Base-by-base conservation (phyloP, 805 yeast species). In the Cyberlindnera lachancei region DNA sequence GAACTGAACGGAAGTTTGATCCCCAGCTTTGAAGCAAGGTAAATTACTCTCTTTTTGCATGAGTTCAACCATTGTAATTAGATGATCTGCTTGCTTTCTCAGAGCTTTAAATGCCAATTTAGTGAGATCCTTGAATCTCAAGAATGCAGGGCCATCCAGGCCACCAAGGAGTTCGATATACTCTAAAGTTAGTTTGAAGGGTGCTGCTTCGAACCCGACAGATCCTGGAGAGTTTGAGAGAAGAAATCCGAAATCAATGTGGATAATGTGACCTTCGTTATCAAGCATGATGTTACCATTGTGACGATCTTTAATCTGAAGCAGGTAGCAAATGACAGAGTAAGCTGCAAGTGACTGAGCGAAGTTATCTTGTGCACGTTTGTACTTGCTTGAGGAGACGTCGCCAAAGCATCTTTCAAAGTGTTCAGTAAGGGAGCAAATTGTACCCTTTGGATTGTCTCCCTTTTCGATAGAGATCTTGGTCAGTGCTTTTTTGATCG, bases 271-370 rank as follows among this genome's bases (percentile, higher is more conserved):
- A 1, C 98, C 98, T 38, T 90, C 95, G 37, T 80, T 77, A 52
- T 92, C 98, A 24, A 90, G 64, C 98, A 92, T 90, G 37, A 92
- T 88, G 55, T 92, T 92, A 50, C 98, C 98, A 53, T 90, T 90
- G 53, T 90, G 98, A 45, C 98, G 73, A 57, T 92, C 98, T 55
- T 92, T 92, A 38, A 92, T 84, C 59, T 90, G 97, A 30, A 92
- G 63, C 25, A 90, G 62, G 45, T 87, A 92, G 39, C 96, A 86
- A 21, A 92, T 79, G 13, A 92, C 76, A 0, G 96, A 87, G 57
- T 90, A 92, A 0, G 94, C 81, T 0, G 98, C 97, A 43, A 92
- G 64, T 14, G 96, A 85, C 30, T 69, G 67, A 3, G 94, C 83
- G 58, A 92, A 92, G 44, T 81, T 82, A 28, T 77, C 79, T 51